Base-by-base conservation (phyloP, 2,329 filamentous ascomycete species). In the Colletotrichum cereale region DNA sequence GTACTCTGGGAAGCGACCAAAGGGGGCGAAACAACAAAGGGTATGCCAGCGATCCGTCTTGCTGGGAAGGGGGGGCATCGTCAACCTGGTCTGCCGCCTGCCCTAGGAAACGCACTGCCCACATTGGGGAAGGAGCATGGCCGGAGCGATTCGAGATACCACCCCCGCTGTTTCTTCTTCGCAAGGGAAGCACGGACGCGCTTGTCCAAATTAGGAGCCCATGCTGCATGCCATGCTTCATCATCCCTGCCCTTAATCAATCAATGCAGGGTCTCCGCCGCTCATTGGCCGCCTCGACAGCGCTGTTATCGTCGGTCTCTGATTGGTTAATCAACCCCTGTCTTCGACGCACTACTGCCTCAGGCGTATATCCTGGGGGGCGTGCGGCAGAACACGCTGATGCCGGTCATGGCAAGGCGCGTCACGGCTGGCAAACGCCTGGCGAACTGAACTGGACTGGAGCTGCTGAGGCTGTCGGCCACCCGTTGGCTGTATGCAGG, bases 191-290 rank as follows among this genome's bases (percentile, higher is more conserved):
- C 64, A 71, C 65, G n/a, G 68, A 68, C 58, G 36, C 64, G 52
- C 68, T 38, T 71, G 38, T 5, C 66, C 58, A 18, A 11, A 38
- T 58, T 11, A 14, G 58, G 68, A 6, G 60, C 57, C 68, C 68
- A 34, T 52, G 58, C 57, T 58, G 58, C 68, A 63, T 68, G 52
- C 58, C 65, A 58, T 58, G 68, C 68, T 68, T 60, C 65, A 26
- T 5, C 14, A 68, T 34, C 68, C 68, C 65, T 71, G 68, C 44
- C 10, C 42, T 67, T 63, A 48, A 60, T 68, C 52, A 68, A 68
- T 60, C 16, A 29, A 71, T 63, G 58, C 68, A 71, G 68, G 65
- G 68, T 71, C 68, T 31, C 53, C 58, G 52, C 7, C 31, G 29
- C 31, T 40, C 44, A 71, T 71, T 71, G 65, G 65, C 26, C 21